Evolutionary conservation across 371 early-diverging fungal genomes (phyloP), one percentile per base, ranked within the genome.

Genomic region (Haplosporangium sp.): DNA sequence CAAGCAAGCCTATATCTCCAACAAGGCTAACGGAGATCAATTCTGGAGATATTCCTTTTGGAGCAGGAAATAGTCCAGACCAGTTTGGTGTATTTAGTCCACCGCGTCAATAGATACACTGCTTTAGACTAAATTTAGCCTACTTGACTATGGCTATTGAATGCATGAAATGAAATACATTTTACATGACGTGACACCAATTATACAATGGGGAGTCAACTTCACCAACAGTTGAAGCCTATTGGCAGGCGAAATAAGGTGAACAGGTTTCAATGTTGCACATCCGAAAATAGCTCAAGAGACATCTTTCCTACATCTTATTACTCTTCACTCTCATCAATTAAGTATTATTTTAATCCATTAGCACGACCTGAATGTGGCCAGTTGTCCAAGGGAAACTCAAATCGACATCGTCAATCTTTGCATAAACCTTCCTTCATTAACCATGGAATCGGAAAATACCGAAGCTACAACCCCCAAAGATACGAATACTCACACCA

Each of bases 1-100:
- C 8, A 5, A 52, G 27, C 55, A 34, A 65, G 27, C 61, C 71
- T 10, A 39, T 34, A 6, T 71, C 71, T 8, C 60, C 60, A 48
- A 47, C 52, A 57, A 68, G 42, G 38, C 20, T 37, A 19, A 59
- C 13, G 10, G 69, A 71, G 19, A 37, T 77, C 52, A 72, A 77
- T 42, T 34, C 64, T 7, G 71, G 69, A 7, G 72, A 77, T 3
- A 71, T 71, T 38, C 77, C 77, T 2, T 77, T 77, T 68, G 77
- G 77, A 1, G n/a, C 67, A 50, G 71, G 59, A 52, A 44, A 45
- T 10, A 42, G n/a, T 7, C 15, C 47, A 11, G 71, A 76, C 44
- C 70, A 63, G 13, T n/a, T 77, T 20, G 69, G 72, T 34, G 9
- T 11, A 55, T 34, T 20, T 34, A 7, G 13, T 35, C 55, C 20